Conservation (phyloP, 495 filamentous ascomycete genomes). For the Hypoxylon subgilvum region DNA sequence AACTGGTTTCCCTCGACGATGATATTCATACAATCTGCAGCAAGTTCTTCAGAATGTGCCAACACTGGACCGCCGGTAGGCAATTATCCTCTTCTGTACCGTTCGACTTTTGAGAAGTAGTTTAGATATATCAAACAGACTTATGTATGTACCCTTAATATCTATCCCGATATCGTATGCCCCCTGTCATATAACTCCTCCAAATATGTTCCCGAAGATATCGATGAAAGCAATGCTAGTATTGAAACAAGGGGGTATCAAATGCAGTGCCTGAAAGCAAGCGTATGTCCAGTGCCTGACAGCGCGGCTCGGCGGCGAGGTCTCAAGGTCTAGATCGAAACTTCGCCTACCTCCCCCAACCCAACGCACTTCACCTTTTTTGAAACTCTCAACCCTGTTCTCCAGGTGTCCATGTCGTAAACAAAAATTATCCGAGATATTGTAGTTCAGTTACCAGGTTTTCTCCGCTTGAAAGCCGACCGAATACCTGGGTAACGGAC, state of each 20-base stretch:
- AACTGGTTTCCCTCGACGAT: no score
- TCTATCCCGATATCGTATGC: no score
- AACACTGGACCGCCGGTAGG: no score
- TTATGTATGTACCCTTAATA: no score
- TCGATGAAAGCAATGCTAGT: constrained; percentile 1
- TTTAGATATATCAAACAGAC: no score
- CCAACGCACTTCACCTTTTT: constrained; percentile 1
- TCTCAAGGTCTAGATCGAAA: constrained; percentile 18
- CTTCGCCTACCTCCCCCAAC: not conserved
- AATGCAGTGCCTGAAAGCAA: constrained; percentile 39
- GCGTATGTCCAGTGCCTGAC: constrained; percentile 17
- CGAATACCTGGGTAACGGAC: constrained; percentile 38
- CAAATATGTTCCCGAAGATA: not conserved
- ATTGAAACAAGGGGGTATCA: constrained; percentile 35
- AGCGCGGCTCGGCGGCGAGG: constrained; percentile 21
- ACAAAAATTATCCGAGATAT: not conserved
- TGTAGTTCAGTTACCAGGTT: constrained; percentile 13
- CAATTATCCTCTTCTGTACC: no score
- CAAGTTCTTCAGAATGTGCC: no score
- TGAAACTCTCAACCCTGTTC: not conserved
- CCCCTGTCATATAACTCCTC: no score
- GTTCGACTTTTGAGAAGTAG: no score
- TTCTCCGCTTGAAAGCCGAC: constrained; percentile 54
- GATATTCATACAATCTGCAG: no score
- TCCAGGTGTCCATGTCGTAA: no score